Evolutionary conservation across 371 early-diverging fungal genomes (phyloP).

Genomic region (Coemansia sp.): DNA sequence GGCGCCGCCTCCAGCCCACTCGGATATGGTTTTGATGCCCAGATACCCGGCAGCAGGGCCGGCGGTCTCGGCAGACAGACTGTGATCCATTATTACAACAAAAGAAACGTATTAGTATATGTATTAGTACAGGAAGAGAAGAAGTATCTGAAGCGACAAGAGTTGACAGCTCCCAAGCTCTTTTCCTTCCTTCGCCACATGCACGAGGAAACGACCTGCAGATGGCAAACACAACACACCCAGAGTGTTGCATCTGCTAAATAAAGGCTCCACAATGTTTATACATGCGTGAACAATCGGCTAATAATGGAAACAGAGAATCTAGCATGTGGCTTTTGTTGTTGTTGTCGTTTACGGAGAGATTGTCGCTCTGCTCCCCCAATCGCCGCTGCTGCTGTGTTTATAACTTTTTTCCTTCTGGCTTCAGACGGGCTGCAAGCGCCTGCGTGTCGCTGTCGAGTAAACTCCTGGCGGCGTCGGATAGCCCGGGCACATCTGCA

Average conservation of each 20-base stretch:
- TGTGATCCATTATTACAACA: too few species aligned
- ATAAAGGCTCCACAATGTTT: not conserved
- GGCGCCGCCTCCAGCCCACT: not conserved
- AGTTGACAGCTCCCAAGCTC: too few species aligned
- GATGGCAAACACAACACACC: too few species aligned
- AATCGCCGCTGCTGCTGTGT: not conserved
- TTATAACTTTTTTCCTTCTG: not conserved
- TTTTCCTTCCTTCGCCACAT: not conserved
- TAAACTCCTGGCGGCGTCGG: too few species aligned
- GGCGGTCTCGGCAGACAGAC: too few species aligned
- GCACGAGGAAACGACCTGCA: too few species aligned
- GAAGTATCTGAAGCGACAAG: too few species aligned
- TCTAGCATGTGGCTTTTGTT: conserved; percentile 1
- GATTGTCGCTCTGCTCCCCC: not conserved
- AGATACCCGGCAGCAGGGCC: conserved; percentile 15
- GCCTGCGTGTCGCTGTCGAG: too few species aligned
- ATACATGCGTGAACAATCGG: not conserved
- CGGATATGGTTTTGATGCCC: conserved; percentile 14
- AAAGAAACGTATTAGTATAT: too few species aligned
- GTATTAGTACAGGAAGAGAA: too few species aligned
- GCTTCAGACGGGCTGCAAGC: too few species aligned
- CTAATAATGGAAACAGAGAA: not conserved
- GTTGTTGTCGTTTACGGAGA: not conserved
- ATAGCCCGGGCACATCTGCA: too few species aligned
- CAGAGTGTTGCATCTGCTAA: not conserved